Evolutionary conservation across 257 asterid species (phyloP), one percentile per base, ranked within the genome.

Genomic region (Hygrophila difformis): DNA sequence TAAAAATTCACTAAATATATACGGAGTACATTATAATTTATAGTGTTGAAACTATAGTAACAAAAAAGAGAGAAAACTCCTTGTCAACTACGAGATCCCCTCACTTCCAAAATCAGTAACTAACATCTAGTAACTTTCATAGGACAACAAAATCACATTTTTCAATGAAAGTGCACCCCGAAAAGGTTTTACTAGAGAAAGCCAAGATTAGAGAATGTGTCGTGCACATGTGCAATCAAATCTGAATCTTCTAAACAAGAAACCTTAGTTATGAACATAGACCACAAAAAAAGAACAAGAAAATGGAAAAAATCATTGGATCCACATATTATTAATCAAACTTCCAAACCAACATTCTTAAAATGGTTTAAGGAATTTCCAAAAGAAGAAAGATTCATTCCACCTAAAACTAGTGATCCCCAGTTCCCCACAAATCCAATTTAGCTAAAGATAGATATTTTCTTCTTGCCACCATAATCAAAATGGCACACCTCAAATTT

Each of bases 161-260:
- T 54, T 54, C 55, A 39, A 45, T 12, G 39, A 52, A 60, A 43
- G 40, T 41, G 33, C 37, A 18, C 49, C 44, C 31, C 41, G 35
- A 13, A 51, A 43, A 36, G 3, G 45, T 36, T 15, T 45, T 47
- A n/a, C n/a, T 16, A 18, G 11, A 61, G 22, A 36, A 13, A 24
- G 28, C 37, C 63, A n/a, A 22, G 31, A 20, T 31, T 22, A 45
- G 36, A 45, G 43, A 55, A 24, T 54, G 49, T 12, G 48, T 35
- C 19, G 37, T 34, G 56, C 41, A 49, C 41, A 35, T 57, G 21
- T 53, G 40, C 14, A 55, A 62, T 61, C 63, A 46, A 55, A 66
- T 47, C 62, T 55, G 58, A 60, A 48, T 48, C 43, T 48, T 54
- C 29, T 59, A 47, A 24, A 33, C 31, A 46, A 47, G 46, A 50